Percentiles rank a stretch among this genome's conserved stretches.
Conservation (phyloP, 257 asterid species). For the Primulina eburnea region DNA sequence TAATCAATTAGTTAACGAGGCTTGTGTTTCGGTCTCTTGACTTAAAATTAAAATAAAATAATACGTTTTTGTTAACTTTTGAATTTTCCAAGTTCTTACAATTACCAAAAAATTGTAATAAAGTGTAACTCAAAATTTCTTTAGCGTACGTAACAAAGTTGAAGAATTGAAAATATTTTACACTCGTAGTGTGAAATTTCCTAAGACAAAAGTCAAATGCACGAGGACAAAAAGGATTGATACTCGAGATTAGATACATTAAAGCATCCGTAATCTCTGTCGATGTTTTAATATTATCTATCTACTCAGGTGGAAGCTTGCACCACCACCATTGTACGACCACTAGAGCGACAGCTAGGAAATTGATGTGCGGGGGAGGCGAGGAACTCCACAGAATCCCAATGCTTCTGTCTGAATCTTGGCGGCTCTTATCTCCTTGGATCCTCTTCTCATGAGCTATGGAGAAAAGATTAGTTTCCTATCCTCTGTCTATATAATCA, state of each 20-base stretch:
- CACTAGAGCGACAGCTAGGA: slow-evolving; percentile 9
- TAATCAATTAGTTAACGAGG: too few relatives aligned
- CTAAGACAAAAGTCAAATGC: slow-evolving; percentile 44
- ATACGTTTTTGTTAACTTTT: too few relatives aligned
- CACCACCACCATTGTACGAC: neutral
- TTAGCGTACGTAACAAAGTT: slow-evolving; percentile 41
- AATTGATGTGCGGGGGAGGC: slow-evolving; percentile 18
- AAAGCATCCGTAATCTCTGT: slow-evolving; percentile 31
- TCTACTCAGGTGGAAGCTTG: neutral
- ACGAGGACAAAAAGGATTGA: slow-evolving; percentile 28
- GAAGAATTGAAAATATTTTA: neutral
- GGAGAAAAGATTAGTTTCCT: slow-evolving; percentile 10
- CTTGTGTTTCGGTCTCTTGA: too few relatives aligned
- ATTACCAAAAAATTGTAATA: neutral
- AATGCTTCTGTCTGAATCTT: slow-evolving; percentile 56
- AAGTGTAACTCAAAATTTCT: slow-evolving; percentile 30
- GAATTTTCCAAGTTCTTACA: too few relatives aligned
- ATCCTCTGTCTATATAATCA: neutral
- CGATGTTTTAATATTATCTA: neutral
- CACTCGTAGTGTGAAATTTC: slow-evolving; percentile 20
- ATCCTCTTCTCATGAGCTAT: slow-evolving; percentile 32
- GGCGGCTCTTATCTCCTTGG: slow-evolving; percentile 59
- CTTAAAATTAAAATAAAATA: too few relatives aligned
- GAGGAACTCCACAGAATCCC: slow-evolving; percentile 58
- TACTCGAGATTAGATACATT: slow-evolving; percentile 20